Base-by-base conservation (phyloP, 2,329 filamentous ascomycete genomes). In the Periglandula ipomoeae region DNA sequence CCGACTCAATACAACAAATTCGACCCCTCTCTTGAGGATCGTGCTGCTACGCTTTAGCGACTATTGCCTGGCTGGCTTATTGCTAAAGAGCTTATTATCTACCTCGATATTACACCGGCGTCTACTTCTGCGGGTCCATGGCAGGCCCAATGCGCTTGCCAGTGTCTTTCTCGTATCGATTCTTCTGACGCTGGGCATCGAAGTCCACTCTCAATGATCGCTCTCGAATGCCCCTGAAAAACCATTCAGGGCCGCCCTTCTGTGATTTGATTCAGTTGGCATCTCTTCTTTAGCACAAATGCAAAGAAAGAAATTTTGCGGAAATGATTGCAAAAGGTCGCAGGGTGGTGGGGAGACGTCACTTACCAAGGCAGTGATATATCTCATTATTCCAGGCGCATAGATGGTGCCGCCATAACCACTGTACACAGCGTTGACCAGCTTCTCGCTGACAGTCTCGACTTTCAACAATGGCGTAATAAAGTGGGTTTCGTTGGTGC, bases 391-490 rank as follows among this genome's bases (percentile, higher is more conserved):
- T 1, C 58, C 58, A 0, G 64, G 64, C 37, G 65, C 46, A 39
- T 60, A 63, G 3, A 66, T 59, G 0, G 55, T 63, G 2, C 50
- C 49, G 2, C 62, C 62, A 27, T 61, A 59, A 3, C 61, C 61
- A 41, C 62, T 63, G 41, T 63, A 64, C 5, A 66, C 41, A 0
- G 48, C 50, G 13, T 60, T 48, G 0, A 58, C 62, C 17, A 67
- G 55, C 0, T 55, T 49, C 42, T 66, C 59, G 20, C 58, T 56
- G 0, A 66, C 64, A 2, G 61, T 61, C 19, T 65, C 61, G 1
- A 64, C 61, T 23, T 66, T 56, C 8, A 67, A 44, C 11, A 65
- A 35, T 2, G 65, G 65, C 15, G 60, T 52, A 4, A 64, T 5
- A 13, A 66, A 66, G 42, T 59, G 47, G 6, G 54, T 52, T 27